These are phyloP conservation scores for Teratosphaeria gauchensis DNA, from an alignment of 2,329 filamentous ascomycete species.

Conservation along the genomic window DNA sequence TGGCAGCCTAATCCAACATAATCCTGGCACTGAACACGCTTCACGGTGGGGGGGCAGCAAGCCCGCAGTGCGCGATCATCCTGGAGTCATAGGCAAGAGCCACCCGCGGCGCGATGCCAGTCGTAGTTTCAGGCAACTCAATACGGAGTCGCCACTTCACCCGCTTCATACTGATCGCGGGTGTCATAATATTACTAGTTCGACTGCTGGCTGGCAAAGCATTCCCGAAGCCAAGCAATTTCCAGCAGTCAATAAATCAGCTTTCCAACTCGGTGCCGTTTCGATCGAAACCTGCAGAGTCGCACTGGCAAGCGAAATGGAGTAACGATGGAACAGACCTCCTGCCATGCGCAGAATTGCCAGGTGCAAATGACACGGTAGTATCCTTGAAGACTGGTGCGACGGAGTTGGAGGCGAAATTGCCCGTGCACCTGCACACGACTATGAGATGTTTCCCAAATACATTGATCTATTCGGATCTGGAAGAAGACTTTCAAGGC, in stretches of 20 bases:
- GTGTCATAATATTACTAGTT: background rate
- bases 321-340: background rate
- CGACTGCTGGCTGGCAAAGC: background rate
- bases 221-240: background rate
- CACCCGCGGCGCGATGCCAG: background rate
- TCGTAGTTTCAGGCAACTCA: background rate
- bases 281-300: background rate
- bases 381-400: slow-evolving; percentile 51
- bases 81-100: background rate
- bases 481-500: slow-evolving; percentile 43
- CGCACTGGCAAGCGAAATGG: background rate
- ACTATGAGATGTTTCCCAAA: slow-evolving; percentile 47
- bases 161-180: background rate
- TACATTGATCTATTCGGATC: slow-evolving; percentile 51
- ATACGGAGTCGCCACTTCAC: background rate
- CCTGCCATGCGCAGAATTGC: slow-evolving; percentile 7
- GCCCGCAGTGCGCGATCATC: background rate
- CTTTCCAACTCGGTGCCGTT: background rate
- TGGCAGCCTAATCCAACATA: background rate
- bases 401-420: slow-evolving; percentile 45
- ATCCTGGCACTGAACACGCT: background rate
- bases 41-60: background rate
- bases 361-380: slow-evolving; percentile 41
- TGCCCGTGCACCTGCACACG: slow-evolving; percentile 45
- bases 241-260: background rate